These are phyloP conservation scores for Quercus lobata DNA, from an alignment of 331 rosid genomes.

Conservation along the genomic window DNA sequence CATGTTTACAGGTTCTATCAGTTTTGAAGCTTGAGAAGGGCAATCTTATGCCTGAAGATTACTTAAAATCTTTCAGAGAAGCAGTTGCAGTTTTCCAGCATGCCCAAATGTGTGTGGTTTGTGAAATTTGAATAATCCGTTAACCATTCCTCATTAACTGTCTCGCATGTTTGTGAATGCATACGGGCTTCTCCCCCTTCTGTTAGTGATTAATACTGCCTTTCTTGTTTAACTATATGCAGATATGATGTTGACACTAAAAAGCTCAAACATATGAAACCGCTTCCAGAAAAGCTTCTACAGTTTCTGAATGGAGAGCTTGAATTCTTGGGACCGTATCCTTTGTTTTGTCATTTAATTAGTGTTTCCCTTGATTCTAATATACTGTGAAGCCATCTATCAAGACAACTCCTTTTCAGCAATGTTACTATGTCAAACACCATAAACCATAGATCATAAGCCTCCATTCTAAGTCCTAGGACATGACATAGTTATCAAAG, in stretches of 20 bases:
- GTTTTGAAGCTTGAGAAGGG: slow-evolving; percentile 70
- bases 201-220: slow-evolving; percentile 9
- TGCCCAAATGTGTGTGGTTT: slow-evolving; percentile 63
- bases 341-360: slow-evolving; percentile 14
- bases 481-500: not conserved
- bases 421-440: not conserved
- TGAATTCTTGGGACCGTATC: slow-evolving; percentile 97
- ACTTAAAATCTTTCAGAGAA: slow-evolving; percentile 63
- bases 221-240: slow-evolving; percentile 20
- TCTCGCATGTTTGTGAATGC: not conserved
- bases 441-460: not conserved
- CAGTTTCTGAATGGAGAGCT: slow-evolving; percentile 53
- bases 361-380: not conserved
- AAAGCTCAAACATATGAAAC: slow-evolving; percentile 72
- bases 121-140: not conserved
- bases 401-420: not conserved
- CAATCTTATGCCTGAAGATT: slow-evolving; percentile 71
- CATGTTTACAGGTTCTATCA: slow-evolving; percentile 62
- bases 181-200: not conserved
- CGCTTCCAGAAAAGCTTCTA: slow-evolving; percentile 49
- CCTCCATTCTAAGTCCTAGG: not conserved
- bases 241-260: slow-evolving; percentile 67
- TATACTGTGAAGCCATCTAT: not conserved
- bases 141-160: not conserved
- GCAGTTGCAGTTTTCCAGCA: slow-evolving; percentile 84